phyloP scores from a whole-genome alignment of 164 flowering plant genomes.

The Buxus sempervirens region DNA sequence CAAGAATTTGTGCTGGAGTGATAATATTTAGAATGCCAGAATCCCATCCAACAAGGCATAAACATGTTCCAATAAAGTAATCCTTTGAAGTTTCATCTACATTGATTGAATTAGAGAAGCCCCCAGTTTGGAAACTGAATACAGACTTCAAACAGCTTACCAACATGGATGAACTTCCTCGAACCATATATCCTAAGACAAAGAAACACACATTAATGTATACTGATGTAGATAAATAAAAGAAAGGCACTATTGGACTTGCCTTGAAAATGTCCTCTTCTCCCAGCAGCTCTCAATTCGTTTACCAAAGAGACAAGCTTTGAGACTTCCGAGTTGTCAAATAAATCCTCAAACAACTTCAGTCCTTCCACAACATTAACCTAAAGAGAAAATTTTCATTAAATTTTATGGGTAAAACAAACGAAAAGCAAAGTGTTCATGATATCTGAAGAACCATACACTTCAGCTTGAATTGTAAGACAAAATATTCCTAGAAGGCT shows the following conservation, averaged over 20 bases:
- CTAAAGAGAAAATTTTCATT: constrained; percentile 23
- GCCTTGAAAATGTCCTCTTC: constrained; percentile 76
- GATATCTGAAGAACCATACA: not conserved
- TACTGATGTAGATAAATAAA: not conserved
- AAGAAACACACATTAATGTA: not conserved
- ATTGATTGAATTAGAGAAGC: too few species aligned
- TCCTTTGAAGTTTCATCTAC: too few species aligned
- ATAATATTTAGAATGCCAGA: too few species aligned
- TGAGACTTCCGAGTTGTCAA: constrained; percentile 52
- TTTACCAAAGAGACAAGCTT: constrained; percentile 55
- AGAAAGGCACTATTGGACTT: constrained; percentile 26
- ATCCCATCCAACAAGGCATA: too few species aligned
- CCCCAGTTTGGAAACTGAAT: too few species aligned
- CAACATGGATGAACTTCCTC: not conserved
- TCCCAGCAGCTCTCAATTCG: constrained; percentile 78
- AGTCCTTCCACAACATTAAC: constrained; percentile 81
- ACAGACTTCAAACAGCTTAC: not conserved
- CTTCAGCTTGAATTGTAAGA: constrained; percentile 1
- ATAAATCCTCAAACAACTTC: constrained; percentile 54
- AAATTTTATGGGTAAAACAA: not conserved
- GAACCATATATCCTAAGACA: not conserved
- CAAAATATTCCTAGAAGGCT: not conserved
- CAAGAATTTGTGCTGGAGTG: too few species aligned
- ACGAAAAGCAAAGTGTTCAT: not conserved
- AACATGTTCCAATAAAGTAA: too few species aligned